These are phyloP conservation scores for Diaporthe vaccinii DNA, from an alignment of 2,329 filamentous ascomycete genomes.

Conservation along the genomic window DNA sequence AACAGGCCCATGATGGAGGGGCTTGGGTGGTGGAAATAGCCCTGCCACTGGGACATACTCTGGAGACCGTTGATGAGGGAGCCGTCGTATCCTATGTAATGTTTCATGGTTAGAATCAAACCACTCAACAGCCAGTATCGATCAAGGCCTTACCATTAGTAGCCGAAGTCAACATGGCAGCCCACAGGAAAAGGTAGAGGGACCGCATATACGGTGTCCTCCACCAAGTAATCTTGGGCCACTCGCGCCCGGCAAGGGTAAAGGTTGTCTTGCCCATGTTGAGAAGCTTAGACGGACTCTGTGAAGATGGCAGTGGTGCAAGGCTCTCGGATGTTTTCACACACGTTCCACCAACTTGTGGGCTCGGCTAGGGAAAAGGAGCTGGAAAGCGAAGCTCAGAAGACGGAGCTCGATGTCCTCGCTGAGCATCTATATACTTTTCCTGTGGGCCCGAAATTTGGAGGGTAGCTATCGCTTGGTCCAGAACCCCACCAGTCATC, in stretches of 20 bases:
- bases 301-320: background rate
- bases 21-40: conserved; percentile 49
- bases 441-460: background rate
- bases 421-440: conserved; percentile 29
- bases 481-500: conserved; percentile 3
- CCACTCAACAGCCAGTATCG: background rate
- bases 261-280: conserved; percentile 46
- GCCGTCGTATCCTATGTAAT: conserved; percentile 54
- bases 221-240: conserved; percentile 49
- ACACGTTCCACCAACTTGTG: background rate
- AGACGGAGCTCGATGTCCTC: background rate
- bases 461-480: background rate
- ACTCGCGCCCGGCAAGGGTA: conserved; percentile 45
- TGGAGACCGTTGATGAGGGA: conserved; percentile 63
- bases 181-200: conserved; percentile 51
- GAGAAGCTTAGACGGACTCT: background rate
- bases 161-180: conserved; percentile 52
- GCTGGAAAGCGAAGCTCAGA: background rate
- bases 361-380: background rate
- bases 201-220: conserved; percentile 49
- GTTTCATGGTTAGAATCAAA: background rate
- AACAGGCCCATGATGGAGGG: conserved; percentile 56
- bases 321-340: too few species aligned
- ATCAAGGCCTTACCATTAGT: conserved; percentile 49
- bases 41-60: conserved; percentile 58